These are phyloP conservation scores for Larix kaempferi DNA, from an alignment of 75 land plant species.

Conservation along the genomic window DNA sequence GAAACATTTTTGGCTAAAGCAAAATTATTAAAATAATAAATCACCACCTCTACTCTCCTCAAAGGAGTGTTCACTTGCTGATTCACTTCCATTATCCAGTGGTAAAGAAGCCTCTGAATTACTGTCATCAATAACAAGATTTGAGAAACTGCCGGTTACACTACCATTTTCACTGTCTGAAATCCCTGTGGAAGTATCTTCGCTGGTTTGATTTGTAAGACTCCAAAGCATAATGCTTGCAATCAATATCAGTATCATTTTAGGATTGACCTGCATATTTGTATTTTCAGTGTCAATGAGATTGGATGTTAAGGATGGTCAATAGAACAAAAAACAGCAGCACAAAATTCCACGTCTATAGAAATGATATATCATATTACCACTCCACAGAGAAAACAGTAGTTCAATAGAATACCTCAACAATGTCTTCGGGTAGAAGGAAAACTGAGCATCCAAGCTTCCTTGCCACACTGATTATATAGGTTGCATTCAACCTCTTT, in stretches of 20 bases:
- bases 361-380: background rate
- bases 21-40: too few relatives aligned
- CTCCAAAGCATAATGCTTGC: conserved; percentile 98
- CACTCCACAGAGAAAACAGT: background rate
- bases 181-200: conserved; percentile 30
- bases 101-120: conserved; percentile 62
- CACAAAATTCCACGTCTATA: background rate
- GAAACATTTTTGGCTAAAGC: too few relatives aligned
- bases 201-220: conserved; percentile 48
- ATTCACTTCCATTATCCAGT: conserved; percentile 28
- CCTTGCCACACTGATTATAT: conserved; percentile 94
- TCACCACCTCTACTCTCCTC: too few relatives aligned
- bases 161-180: conserved; percentile 59
- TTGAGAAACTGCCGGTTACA: conserved; percentile 40
- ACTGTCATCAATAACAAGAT: conserved; percentile 46
- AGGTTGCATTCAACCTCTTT: conserved; percentile 87
- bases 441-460: conserved; percentile 97
- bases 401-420: conserved; percentile 53
- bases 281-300: background rate
- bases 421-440: conserved; percentile 93
- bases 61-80: conserved; percentile 8
- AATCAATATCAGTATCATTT: conserved; percentile 91
- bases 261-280: conserved; percentile 76
- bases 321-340: background rate
- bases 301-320: background rate